Evolutionary conservation across 441 rosid species (phyloP).

Genomic region (Oxalis stricta): DNA sequence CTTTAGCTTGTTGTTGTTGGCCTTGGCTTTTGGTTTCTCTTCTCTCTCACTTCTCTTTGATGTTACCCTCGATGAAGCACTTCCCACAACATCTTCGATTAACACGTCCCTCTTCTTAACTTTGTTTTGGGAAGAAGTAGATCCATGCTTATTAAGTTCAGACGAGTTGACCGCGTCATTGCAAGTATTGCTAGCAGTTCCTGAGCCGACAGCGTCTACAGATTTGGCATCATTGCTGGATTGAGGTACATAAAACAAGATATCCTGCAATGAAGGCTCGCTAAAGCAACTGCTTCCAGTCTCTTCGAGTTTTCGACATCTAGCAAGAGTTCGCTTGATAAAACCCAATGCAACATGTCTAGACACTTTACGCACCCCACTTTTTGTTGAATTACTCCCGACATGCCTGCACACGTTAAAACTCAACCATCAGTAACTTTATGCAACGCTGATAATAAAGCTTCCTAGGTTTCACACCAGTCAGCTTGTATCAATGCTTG

Average conservation of each 20-base stretch:
- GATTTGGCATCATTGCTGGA: conserved; percentile 67
- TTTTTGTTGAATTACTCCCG: conserved; percentile 51
- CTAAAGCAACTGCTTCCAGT: conserved; percentile 68
- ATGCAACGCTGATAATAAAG: too few relatives aligned
- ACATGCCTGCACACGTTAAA: conserved; percentile 41
- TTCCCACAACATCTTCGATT: conserved; percentile 59
- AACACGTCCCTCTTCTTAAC: conserved; percentile 54
- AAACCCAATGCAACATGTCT: conserved; percentile 67
- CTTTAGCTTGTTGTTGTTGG: conserved; percentile 53
- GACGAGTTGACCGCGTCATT: conserved; percentile 29
- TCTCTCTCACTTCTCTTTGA: conserved; percentile 47
- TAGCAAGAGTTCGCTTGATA: conserved; percentile 55
- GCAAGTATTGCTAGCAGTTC: conserved; percentile 80
- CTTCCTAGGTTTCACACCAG: too few relatives aligned
- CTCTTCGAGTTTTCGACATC: conserved; percentile 61
- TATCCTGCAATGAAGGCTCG: conserved; percentile 61
- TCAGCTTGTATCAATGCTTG: too few relatives aligned
- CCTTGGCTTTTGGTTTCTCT: conserved; percentile 38
- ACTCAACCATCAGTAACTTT: neutral
- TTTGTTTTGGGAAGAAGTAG: conserved; percentile 10
- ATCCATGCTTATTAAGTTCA: conserved; percentile 10
- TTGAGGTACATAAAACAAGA: conserved; percentile 43
- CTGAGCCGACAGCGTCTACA: conserved; percentile 77
- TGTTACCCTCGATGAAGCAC: conserved; percentile 57
- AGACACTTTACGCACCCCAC: conserved; percentile 50